Percentiles rank a stretch among this genome's conserved stretches.
phyloP scores from a whole-genome alignment of 2,329 filamentous ascomycete genomes.

The Fonsecaea multimorphosa region DNA sequence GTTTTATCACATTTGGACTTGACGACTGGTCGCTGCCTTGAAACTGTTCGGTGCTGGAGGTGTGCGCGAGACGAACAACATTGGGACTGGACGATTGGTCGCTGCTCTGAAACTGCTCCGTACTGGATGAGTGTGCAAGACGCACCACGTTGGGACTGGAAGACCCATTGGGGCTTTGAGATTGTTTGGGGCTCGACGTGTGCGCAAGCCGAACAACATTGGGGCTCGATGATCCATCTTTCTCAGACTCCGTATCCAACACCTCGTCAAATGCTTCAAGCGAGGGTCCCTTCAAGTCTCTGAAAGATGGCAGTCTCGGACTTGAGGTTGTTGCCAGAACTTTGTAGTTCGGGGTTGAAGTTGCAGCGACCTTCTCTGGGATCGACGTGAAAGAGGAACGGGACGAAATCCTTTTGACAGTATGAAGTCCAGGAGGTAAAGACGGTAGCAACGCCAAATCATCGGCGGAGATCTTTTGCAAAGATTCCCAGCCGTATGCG shows the following conservation, averaged over 20 bases:
- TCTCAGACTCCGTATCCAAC: constrained; percentile 18
- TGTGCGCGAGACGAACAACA: constrained; percentile 46
- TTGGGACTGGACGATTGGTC: constrained; percentile 49
- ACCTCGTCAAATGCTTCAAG: constrained; percentile 26
- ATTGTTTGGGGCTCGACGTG: constrained; percentile 44
- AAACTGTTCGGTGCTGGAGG: constrained; percentile 44
- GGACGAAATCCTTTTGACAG: constrained; percentile 28
- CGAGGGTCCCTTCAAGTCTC: constrained; percentile 21
- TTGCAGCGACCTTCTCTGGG: constrained; percentile 22
- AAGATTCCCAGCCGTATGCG: constrained; percentile 36
- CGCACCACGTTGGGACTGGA: constrained; percentile 39
- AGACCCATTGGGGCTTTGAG: constrained; percentile 13
- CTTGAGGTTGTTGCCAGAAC: constrained; percentile 32
- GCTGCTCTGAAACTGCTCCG: constrained; percentile 25
- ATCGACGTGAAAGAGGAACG: constrained; percentile 34
- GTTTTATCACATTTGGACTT: constrained; percentile 44
- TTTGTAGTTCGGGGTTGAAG: constrained; percentile 38
- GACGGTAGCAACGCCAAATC: constrained; percentile 36
- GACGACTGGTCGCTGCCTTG: constrained; percentile 22
- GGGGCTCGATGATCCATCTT: constrained; percentile 48
- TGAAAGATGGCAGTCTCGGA: constrained; percentile 25
- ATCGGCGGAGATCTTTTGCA: constrained; percentile 36
- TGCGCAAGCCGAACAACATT: constrained; percentile 48
- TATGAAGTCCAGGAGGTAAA: constrained; percentile 23
- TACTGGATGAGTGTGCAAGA: constrained; percentile 48